phyloP scores from a whole-genome alignment of 106 monocot genomes.

The Phalaenopsis equestris region DNA sequence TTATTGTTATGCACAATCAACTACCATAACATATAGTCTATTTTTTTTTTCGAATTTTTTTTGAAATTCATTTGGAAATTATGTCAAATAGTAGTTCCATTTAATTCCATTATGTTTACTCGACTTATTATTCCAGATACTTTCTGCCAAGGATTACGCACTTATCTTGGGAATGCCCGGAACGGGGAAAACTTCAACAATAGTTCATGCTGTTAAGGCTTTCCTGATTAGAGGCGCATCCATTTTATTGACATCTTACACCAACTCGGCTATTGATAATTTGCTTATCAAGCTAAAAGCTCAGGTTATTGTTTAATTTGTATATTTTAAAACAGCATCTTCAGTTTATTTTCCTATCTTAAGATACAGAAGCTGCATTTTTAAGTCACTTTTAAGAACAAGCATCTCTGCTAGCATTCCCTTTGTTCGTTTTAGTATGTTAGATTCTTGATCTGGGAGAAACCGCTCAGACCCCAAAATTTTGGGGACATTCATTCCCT shows the following conservation, averaged over 20 bases:
- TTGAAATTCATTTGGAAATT: background rate
- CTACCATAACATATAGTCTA: background rate
- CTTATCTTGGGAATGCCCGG: slow-evolving; percentile 99
- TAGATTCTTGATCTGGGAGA: background rate
- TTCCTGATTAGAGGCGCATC: slow-evolving; percentile 80
- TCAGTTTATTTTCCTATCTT: background rate
- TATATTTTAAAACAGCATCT: background rate
- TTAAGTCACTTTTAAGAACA: background rate
- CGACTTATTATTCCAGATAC: slow-evolving; percentile 45
- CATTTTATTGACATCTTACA: slow-evolving; percentile 93
- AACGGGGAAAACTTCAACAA: slow-evolving; percentile 98
- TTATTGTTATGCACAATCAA: background rate
- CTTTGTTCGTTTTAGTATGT: background rate
- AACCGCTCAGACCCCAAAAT: background rate
- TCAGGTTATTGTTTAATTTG: slow-evolving; percentile 37
- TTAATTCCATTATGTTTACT: background rate
- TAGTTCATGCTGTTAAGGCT: slow-evolving; percentile 99
- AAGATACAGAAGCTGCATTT: background rate
- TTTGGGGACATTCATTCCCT: background rate
- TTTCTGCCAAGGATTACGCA: slow-evolving; percentile 89
- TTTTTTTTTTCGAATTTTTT: background rate
- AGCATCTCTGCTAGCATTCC: background rate
- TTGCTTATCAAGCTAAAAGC: slow-evolving; percentile 89
- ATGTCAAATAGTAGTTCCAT: background rate
- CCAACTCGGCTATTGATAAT: slow-evolving; percentile 96